phyloP scores from a whole-genome alignment of 2,329 filamentous ascomycete species.

The Ascochyta viciae-villosae region DNA sequence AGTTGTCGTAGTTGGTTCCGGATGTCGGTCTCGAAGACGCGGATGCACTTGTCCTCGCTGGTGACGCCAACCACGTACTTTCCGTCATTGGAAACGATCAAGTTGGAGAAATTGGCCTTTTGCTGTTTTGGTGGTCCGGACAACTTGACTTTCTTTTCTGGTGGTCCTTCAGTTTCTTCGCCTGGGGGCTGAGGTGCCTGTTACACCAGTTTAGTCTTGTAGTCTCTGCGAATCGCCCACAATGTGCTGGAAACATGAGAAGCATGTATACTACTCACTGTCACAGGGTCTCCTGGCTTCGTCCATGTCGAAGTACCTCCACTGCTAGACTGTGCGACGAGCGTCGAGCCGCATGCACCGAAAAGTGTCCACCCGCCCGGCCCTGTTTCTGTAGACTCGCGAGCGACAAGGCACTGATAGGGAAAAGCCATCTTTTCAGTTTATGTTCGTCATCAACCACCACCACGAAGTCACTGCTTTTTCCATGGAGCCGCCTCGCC shows the following conservation, averaged over 20 bases:
- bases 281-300: constrained; percentile 24
- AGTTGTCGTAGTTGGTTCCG: constrained; percentile 69
- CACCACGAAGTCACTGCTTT: constrained; percentile 16
- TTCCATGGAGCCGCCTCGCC: constrained; percentile 14
- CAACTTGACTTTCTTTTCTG: constrained; percentile 53
- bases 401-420: constrained; percentile 50
- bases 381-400: constrained; percentile 19
- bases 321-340: constrained; percentile 60
- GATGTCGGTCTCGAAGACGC: constrained; percentile 75
- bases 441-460: constrained; percentile 2
- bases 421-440: constrained; percentile 41
- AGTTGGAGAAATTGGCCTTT: constrained; percentile 70
- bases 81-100: constrained; percentile 69
- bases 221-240: not conserved
- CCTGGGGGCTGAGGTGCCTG: constrained; percentile 27
- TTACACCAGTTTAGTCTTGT: constrained; percentile 20
- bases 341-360: constrained; percentile 74
- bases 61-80: constrained; percentile 79
- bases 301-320: constrained; percentile 42
- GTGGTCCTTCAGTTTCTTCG: constrained; percentile 43
- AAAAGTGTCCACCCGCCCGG: constrained; percentile 63
- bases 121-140: constrained; percentile 36
- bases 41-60: constrained; percentile 88
- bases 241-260: not conserved
- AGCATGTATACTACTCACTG: constrained; percentile 29